Base-by-base conservation (phyloP, 352 stramenopile genomes). In the Phytophthora citrophthora region DNA sequence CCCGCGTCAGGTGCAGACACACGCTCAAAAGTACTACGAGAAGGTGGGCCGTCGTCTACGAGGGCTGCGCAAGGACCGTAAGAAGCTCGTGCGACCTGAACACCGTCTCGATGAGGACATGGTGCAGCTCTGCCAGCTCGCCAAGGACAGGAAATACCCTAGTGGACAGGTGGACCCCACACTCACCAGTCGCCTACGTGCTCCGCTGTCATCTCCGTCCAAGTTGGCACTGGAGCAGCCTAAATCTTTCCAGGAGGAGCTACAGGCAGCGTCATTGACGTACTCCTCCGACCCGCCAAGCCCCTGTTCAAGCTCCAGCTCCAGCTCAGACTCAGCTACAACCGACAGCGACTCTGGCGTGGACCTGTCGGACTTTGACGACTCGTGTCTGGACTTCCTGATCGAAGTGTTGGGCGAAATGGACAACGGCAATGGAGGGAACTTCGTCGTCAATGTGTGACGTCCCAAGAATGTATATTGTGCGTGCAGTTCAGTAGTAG, bases 11-110 rank as follows among this genome's bases (percentile, higher is more conserved):
- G 77, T 83, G 57, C 78, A 86, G 46, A 90, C 81, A 0, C 78
- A 87, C 58, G 74, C 74, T 31, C 78, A 88, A 60, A 88, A 87
- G 51, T 83, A 81, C 68, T 78, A 81, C 54, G 78, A 89, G 44
- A 86, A 86, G 50, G 63, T 83, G 5, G 68, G 58, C 2, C 70
- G 77, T 2, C 72, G 73, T 9, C 54, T 79, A 26, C 72, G 72
- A 0, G 75, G 73, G 1, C 61, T 87, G 7, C 77, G 68, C 39
- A 79, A 81, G 47, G 75, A 79, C 49, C 72, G 69, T 61, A 81
- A 78, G 52, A 74, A 74, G 44, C 63, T 77, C 36, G 58, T 83
- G 57, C 66, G 66, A 4, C 54, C 66, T 16, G 70, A 79, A 50
- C 70, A 79, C 54, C 53, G 70, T 1, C 62, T 79, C 5, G 70